These are phyloP conservation scores for Ceratocystis smalleyi DNA, from an alignment of 2,329 filamentous ascomycete species.

Conservation along the genomic window DNA sequence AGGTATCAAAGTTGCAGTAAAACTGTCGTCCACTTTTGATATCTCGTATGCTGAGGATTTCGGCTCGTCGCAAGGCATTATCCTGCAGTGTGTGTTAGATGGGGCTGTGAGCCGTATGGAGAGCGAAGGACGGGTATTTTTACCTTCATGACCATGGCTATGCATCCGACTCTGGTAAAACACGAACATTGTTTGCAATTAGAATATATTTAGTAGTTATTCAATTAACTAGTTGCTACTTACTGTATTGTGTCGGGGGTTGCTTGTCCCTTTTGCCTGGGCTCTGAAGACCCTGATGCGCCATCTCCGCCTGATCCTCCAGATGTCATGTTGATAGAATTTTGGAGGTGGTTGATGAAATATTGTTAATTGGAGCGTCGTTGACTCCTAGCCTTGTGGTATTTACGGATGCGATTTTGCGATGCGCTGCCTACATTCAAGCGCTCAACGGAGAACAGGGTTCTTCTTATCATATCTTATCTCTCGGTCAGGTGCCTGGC, in stretches of 20 bases:
- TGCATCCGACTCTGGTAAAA: constrained; percentile 35
- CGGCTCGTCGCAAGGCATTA: constrained; percentile 74
- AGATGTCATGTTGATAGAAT: constrained; percentile 10
- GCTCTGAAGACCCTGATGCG: constrained; percentile 40
- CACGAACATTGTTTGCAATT: background rate
- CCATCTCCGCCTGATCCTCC: constrained; percentile 31
- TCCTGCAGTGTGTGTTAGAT: constrained; percentile 30
- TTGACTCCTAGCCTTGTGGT: background rate
- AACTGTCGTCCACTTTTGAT: constrained; percentile 78
- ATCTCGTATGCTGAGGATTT: constrained; percentile 88
- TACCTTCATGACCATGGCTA: constrained; percentile 42
- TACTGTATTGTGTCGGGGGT: constrained; percentile 72
- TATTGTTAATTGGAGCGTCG: background rate
- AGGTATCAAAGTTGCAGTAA: constrained; percentile 96
- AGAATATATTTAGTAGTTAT: background rate
- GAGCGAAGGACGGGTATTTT: background rate
- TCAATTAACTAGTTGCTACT: constrained; percentile 22
- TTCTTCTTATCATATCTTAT: background rate
- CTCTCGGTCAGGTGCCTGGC: background rate
- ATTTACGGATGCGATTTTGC: constrained; percentile 6
- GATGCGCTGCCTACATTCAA: background rate
- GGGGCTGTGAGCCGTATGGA: background rate
- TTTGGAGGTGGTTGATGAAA: background rate
- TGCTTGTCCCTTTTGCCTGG: constrained; percentile 59
- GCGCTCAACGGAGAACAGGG: background rate